phyloP scores from a whole-genome alignment of 164 flowering plant genomes.

The Aristolochia californica region DNA sequence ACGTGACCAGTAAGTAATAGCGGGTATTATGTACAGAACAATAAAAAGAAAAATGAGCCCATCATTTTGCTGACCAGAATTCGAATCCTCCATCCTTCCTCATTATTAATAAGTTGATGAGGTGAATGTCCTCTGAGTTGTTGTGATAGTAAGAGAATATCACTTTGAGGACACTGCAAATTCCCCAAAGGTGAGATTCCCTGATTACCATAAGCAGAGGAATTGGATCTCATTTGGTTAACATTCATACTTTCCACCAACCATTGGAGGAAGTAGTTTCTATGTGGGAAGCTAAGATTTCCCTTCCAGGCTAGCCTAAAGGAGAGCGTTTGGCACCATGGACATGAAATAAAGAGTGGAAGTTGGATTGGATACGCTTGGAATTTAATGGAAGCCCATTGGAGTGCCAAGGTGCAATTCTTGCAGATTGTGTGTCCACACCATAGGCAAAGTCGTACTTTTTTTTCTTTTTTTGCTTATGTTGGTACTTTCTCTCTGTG shows the following conservation, averaged over 20 bases:
- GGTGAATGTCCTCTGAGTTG: too few relatives aligned
- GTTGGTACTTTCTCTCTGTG: too few relatives aligned
- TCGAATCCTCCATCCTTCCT: slow-evolving; percentile 21
- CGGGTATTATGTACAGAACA: slow-evolving; percentile 43
- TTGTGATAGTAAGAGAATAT: too few relatives aligned
- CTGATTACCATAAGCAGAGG: slow-evolving; percentile 7
- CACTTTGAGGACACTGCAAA: too few relatives aligned
- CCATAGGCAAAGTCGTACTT: slow-evolving; percentile 63
- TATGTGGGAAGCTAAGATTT: slow-evolving; percentile 47
- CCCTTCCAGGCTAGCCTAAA: slow-evolving; percentile 49
- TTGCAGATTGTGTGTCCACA: slow-evolving; percentile 79
- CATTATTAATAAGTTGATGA: slow-evolving; percentile 3
- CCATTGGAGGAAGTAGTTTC: slow-evolving; percentile 65
- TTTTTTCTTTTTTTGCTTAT: too few relatives aligned
- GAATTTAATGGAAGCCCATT: slow-evolving; percentile 34
- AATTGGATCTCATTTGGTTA: slow-evolving; percentile 20
- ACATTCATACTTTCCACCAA: slow-evolving; percentile 68
- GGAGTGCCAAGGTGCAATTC: slow-evolving; percentile 51
- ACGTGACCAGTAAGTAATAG: slow-evolving; percentile 39
- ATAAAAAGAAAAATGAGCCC: slow-evolving; percentile 39
- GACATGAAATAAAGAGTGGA: slow-evolving; percentile 65
- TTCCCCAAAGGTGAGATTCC: background rate
- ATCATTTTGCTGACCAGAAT: slow-evolving; percentile 28
- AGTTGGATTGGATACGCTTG: slow-evolving; percentile 36
- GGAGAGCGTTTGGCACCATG: slow-evolving; percentile 64